Evolutionary conservation across 192 early-diverging fungal species (phyloP), one percentile per base, ranked within the genome.

Genomic region (Bifiguratus adelaidae): DNA sequence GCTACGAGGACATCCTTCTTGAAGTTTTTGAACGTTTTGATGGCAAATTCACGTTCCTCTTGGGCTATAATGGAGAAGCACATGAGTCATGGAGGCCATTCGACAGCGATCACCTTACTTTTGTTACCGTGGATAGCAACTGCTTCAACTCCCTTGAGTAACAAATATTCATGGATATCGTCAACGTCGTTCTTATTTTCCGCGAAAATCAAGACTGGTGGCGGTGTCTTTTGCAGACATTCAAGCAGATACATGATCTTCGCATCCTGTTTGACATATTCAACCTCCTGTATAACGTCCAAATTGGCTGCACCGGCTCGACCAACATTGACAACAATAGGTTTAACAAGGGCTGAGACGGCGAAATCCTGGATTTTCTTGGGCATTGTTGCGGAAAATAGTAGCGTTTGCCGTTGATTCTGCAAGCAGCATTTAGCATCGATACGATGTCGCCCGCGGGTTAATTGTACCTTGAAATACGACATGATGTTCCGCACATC

Each of bases 131-230:
- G 95, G 46, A 97, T 95, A 1, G 89, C 87, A 3, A 91, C 92
- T 0, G 86, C 81, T 50, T 95, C 91, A 4, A 98, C 90, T 16
- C 90, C 91, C 53, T 97, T 98, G 23, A 94, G 55, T 42, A 98
- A 70, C 20, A 98, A 58, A 48, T 95, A 98, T 58, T 98, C 93
- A 47, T 95, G 89, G 30, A 98, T 97, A 60, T 98, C 94, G 52
- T 98, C 95, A 5, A 98, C 95, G 61, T 98, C 95, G 65, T 94
- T 88, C 44, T 98, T 95, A 68, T 97, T 98, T 50, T 98, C 95
- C 8, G 93, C 91, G 78, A 98, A 98, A 25, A 98, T 85, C 21
- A 98, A 65, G 0, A 94, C 88, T 4, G 95, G 95, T 7, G 95
- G 95, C 36, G 92, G 78, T 2, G 92, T 96, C 56, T 98, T 98